Evolutionary conservation across 2,329 filamentous ascomycete genomes (phyloP).

Genomic region (Colletotrichum ledebouriae): DNA sequence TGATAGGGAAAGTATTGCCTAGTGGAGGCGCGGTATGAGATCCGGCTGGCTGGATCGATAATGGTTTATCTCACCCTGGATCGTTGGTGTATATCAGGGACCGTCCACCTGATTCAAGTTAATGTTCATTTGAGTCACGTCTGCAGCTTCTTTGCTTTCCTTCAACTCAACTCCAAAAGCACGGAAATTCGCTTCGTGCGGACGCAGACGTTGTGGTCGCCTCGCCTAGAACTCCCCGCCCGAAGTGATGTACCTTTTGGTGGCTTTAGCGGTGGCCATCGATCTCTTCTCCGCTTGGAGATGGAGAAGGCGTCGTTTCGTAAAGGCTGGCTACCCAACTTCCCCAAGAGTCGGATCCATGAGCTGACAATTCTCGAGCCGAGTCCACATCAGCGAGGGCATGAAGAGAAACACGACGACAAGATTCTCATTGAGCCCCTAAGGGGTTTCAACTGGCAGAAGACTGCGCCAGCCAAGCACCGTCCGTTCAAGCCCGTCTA

Average conservation of each 20-base stretch:
- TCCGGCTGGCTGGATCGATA: slow-evolving; percentile 23
- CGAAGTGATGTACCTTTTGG: slow-evolving; percentile 20
- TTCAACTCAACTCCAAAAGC: not conserved
- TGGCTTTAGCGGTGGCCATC: slow-evolving; percentile 22
- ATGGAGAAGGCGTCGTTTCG: slow-evolving; percentile 10
- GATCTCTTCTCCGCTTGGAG: slow-evolving; percentile 15
- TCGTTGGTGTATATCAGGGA: slow-evolving; percentile 12
- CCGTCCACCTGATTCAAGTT: slow-evolving; percentile 2
- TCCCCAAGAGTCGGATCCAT: accelerated
- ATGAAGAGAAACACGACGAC: not conserved
- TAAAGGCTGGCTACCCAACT: not conserved
- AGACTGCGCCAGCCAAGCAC: slow-evolving; percentile 54
- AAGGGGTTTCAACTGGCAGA: slow-evolving; percentile 56
- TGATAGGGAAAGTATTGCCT: not conserved
- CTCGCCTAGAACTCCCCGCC: no score
- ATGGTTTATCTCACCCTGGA: slow-evolving; percentile 14
- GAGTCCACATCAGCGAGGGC: not conserved
- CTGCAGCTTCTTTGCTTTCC: not conserved
- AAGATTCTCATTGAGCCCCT: slow-evolving; percentile 46
- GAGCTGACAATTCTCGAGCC: not conserved
- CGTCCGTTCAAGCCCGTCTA: slow-evolving; percentile 66
- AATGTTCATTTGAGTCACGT: not conserved
- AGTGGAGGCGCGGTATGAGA: not conserved
- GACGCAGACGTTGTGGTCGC: no score
- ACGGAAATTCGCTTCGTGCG: no score